Conservation (phyloP, 768 basidiomycete genomes). For the Sarcodon sp. region DNA sequence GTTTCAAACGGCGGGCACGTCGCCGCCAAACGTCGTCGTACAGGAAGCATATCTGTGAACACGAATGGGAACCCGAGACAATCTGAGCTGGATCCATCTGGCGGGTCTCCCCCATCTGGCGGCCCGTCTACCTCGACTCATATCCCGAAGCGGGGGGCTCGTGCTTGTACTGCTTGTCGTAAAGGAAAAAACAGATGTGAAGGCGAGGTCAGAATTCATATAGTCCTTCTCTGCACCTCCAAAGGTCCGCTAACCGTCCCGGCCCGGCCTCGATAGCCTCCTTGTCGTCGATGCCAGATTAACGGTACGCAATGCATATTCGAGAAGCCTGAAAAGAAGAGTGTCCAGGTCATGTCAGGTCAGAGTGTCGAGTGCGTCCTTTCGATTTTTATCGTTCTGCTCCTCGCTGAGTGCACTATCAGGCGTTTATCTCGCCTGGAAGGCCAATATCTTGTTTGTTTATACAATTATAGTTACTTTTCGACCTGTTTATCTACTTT, state of each 20-base stretch:
- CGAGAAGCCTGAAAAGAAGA: conserved; percentile 89
- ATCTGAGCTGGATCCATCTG: not conserved
- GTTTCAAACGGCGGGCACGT: not conserved
- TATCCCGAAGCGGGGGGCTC: conserved; percentile 81
- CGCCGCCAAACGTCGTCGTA: not conserved
- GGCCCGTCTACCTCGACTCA: conserved; percentile 26
- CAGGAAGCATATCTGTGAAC: not conserved
- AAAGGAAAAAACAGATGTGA: conserved; percentile 92
- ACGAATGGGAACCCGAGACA: not conserved
- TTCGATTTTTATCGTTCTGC: conserved; percentile 8
- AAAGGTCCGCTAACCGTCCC: conserved; percentile 57
- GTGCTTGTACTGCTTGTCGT: conserved; percentile 81
- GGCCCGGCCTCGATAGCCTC: conserved; percentile 67
- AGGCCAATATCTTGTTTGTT: conserved; percentile 67
- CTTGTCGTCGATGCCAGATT: conserved; percentile 81
- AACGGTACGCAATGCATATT: conserved; percentile 75
- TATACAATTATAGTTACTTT: not conserved
- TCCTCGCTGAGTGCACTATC: conserved; percentile 4
- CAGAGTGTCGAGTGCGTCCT: conserved; percentile 64
- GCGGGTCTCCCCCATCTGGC: not conserved
- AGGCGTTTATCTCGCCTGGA: conserved; percentile 78
- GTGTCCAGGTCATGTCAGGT: conserved; percentile 38
- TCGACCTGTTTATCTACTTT: not conserved
- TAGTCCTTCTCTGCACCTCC: conserved; percentile 14
- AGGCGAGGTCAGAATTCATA: conserved; percentile 54